phyloP scores from a whole-genome alignment of 768 basidiomycete genomes.

The Lactarius sanguifluus region DNA sequence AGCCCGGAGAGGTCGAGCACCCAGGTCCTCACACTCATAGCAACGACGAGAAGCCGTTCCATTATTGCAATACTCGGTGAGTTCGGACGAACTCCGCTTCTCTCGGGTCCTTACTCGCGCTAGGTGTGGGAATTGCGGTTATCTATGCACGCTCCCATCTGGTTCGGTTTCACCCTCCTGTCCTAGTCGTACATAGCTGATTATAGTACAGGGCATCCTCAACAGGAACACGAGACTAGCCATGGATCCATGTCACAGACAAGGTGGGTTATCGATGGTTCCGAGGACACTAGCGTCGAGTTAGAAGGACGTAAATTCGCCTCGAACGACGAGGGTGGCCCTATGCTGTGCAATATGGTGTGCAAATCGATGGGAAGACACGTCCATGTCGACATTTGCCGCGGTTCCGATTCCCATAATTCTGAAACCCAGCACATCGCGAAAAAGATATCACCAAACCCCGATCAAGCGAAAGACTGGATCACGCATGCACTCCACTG shows the following conservation, averaged over 20 bases:
- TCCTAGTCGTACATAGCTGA: not conserved
- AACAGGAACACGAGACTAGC: constrained; percentile 58
- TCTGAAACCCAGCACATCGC: constrained; percentile 48
- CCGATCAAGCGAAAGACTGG: constrained; percentile 49
- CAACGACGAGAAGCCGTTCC: constrained; percentile 44
- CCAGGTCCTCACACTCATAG: constrained; percentile 50
- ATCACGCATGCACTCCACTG: constrained; percentile 55
- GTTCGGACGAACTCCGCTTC: constrained; percentile 2
- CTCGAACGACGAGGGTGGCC: constrained; percentile 54
- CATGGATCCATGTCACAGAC: constrained; percentile 64
- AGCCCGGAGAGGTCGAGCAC: constrained; percentile 43
- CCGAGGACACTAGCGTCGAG: constrained; percentile 50
- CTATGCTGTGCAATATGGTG: constrained; percentile 60
- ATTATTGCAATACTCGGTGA: constrained; percentile 53
- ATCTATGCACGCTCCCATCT: constrained; percentile 55
- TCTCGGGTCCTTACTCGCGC: not conserved
- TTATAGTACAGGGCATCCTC: constrained; percentile 49
- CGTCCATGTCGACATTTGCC: constrained; percentile 55
- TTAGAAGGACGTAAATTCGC: constrained; percentile 56
- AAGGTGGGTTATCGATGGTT: constrained; percentile 55
- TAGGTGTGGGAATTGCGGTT: constrained; percentile 55
- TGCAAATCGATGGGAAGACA: constrained; percentile 57
- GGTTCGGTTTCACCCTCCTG: constrained; percentile 37
- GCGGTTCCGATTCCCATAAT: constrained; percentile 44
- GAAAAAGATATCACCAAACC: constrained; percentile 45